Conservation (phyloP, 208 protist species). For the Leishmania mexicana region DNA sequence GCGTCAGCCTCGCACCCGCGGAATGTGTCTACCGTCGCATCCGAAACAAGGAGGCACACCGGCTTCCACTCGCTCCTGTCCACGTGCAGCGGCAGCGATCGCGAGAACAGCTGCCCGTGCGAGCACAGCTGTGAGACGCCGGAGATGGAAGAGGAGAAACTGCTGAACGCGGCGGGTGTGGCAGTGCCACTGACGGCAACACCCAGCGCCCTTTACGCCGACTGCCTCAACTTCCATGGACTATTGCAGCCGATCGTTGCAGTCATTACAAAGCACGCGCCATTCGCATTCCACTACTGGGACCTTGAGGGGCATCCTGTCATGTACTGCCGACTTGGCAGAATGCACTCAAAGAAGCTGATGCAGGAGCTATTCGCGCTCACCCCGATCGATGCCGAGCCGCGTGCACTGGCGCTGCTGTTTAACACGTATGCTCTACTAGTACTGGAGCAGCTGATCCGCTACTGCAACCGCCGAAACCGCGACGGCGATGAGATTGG, state of each 20-base stretch:
- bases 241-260: constrained; percentile 60
- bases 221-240: constrained; percentile 54
- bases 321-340: constrained; percentile 49
- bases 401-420: constrained; percentile 45
- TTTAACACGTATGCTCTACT: constrained; percentile 64
- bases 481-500: constrained; percentile 23
- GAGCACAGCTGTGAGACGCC: neutral
- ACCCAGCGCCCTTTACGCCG: constrained; percentile 12
- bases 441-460: constrained; percentile 53
- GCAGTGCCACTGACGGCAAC: constrained; percentile 9
- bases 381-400: constrained; percentile 44
- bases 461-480: constrained; percentile 43
- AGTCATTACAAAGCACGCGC: constrained; percentile 38
- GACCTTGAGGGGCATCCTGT: constrained; percentile 68
- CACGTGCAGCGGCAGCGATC: constrained; percentile 6
- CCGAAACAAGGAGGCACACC: neutral
- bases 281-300: constrained; percentile 70
- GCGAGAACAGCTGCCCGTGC: neutral
- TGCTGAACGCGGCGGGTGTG: constrained; percentile 24
- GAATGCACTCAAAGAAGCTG: constrained; percentile 38
- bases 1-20: neutral
- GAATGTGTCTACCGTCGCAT: neutral
- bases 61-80: neutral
- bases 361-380: constrained; percentile 48
- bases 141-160: constrained; percentile 4